A percentile compares a stretch with the other conserved stretches of the same genome.
Conservation (phyloP, 2,329 filamentous ascomycete species). For the Colletotrichum liaoningense region DNA sequence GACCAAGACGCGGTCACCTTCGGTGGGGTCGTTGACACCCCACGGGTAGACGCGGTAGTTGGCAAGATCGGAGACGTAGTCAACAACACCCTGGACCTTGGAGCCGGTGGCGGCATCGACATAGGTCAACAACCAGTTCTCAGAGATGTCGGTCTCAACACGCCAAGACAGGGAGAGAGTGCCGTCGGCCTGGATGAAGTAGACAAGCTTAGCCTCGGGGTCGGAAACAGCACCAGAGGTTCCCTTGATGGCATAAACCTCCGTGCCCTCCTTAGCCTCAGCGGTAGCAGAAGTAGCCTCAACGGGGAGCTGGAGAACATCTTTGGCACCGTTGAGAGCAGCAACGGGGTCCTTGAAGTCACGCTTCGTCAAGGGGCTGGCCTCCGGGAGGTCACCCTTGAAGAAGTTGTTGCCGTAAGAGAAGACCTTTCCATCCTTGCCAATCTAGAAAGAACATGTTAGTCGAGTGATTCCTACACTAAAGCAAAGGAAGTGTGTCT, state of each 20-base stretch:
- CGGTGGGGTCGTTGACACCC: conserved; percentile 62
- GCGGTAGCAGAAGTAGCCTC: conserved; percentile 42
- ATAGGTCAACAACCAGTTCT: conserved; percentile 65
- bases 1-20: conserved; percentile 52
- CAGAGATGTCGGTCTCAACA: conserved; percentile 62
- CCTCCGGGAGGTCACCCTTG: conserved; percentile 54
- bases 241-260: conserved; percentile 53
- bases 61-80: conserved; percentile 61
- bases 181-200: conserved; percentile 58
- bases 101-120: conserved; percentile 57
- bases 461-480: background rate
- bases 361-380: conserved; percentile 51
- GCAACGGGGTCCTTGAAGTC: conserved; percentile 54
- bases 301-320: conserved; percentile 47
- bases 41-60: conserved; percentile 63
- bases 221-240: conserved; percentile 58
- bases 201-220: conserved; percentile 62
- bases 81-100: conserved; percentile 60
- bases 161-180: conserved; percentile 61
- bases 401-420: conserved; percentile 62
- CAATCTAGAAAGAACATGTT: conserved; percentile 48
- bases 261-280: conserved; percentile 40
- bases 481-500: conserved; percentile 38
- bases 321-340: conserved; percentile 55
- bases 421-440: conserved; percentile 60